Evolutionary conservation across 768 basidiomycete genomes (phyloP).

Genomic region (Mycena vitilis): DNA sequence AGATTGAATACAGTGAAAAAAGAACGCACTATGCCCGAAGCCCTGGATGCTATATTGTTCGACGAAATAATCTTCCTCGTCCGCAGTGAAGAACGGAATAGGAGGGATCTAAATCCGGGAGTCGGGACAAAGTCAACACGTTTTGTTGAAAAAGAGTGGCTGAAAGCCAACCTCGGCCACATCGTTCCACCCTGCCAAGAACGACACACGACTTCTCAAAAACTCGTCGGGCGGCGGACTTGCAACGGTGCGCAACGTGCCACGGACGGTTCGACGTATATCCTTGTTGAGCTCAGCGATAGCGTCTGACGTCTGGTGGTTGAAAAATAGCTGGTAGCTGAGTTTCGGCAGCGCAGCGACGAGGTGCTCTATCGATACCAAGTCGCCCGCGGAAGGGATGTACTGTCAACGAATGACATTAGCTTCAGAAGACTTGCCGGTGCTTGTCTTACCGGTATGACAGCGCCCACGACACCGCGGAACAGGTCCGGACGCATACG

Average conservation of each 20-base stretch:
- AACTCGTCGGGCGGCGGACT: conserved; percentile 69
- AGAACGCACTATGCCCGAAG: conserved; percentile 69
- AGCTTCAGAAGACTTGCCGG: conserved; percentile 8
- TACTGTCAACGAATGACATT: conserved; percentile 57
- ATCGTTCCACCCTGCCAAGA: conserved; percentile 63
- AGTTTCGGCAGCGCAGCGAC: conserved; percentile 60
- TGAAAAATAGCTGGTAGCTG: conserved; percentile 75
- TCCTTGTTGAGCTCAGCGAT: conserved; percentile 65
- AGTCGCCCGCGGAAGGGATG: conserved; percentile 62
- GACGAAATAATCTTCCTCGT: conserved; percentile 79
- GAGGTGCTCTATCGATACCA: conserved; percentile 57
- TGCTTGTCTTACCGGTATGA: conserved; percentile 63
- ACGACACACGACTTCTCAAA: conserved; percentile 61
- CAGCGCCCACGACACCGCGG: conserved; percentile 65
- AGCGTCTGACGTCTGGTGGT: conserved; percentile 59
- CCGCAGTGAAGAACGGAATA: conserved; percentile 67
- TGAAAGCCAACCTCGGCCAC: conserved; percentile 52
- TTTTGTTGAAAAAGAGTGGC: not conserved
- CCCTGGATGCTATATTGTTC: conserved; percentile 69
- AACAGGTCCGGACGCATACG: conserved; percentile 76
- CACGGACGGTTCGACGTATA: conserved; percentile 67
- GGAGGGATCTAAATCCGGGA: conserved; percentile 63
- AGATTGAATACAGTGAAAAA: not conserved
- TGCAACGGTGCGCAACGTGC: conserved; percentile 61
- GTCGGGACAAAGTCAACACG: conserved; percentile 6